Evolutionary conservation across 306 rosid genomes (phyloP).

Genomic region (Bauhinia variegata): DNA sequence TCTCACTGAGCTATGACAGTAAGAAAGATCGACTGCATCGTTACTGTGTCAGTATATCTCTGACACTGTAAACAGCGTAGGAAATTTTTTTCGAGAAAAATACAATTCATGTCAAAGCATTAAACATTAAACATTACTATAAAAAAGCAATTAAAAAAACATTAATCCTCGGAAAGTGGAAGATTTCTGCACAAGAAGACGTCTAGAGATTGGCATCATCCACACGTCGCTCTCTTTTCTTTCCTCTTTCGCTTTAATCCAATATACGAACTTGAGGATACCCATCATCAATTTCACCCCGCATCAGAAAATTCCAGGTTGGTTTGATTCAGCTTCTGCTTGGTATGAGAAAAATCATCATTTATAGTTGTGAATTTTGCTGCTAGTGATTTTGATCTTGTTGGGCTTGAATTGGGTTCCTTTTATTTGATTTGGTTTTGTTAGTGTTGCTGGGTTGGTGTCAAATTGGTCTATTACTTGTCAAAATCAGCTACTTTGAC

Average conservation of each 20-base stretch:
- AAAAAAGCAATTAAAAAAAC: conserved; percentile 41
- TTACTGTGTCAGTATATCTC: conserved; percentile 36
- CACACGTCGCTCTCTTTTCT: conserved; percentile 21
- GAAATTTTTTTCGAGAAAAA: neutral
- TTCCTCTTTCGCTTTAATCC: conserved; percentile 35
- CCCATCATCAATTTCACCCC: conserved; percentile 34
- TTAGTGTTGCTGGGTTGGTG: conserved; percentile 32
- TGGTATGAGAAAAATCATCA: conserved; percentile 4
- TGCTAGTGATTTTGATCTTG: conserved; percentile 29
- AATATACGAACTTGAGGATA: conserved; percentile 6
- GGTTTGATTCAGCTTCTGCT: conserved; percentile 41
- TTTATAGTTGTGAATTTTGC: conserved; percentile 22
- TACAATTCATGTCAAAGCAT: conserved; percentile 47
- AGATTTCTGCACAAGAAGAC: conserved; percentile 53
- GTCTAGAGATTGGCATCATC: conserved; percentile 63
- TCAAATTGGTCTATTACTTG: conserved; percentile 40
- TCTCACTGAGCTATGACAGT: conserved; percentile 1
- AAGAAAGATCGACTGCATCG: neutral
- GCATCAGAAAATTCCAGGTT: conserved; percentile 43
- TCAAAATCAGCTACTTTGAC: conserved; percentile 49
- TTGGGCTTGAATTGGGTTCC: conserved; percentile 31
- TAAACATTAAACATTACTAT: no score
- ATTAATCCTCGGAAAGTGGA: conserved; percentile 55
- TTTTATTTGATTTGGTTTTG: conserved; percentile 6
- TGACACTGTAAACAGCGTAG: conserved; percentile 30